Base-by-base conservation (phyloP, 1,139 yeast species). In the Debaryomyces fabryi region DNA sequence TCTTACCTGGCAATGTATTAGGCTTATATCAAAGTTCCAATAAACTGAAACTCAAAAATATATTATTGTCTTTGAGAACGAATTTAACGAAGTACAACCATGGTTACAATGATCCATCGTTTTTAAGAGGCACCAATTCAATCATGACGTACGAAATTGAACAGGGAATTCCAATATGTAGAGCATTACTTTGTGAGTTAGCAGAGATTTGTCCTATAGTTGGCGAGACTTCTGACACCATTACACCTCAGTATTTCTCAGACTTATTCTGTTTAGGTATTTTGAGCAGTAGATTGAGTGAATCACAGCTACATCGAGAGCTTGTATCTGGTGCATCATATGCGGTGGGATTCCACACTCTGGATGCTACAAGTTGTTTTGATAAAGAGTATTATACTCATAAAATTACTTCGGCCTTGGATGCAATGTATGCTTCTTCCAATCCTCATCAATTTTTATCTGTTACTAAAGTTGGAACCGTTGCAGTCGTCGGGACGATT, bases 281-380 rank as follows among this genome's bases (percentile, higher is more conserved):
- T 35, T 68, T 76, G 2, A 67, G 71, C 43, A 60, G 75, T 3
- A 57, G 69, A 0, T 60, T 71, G 48, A 52, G 65, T 20, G 81
- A 77, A 53, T 74, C 79, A 25, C 81, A 76, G 56, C 56, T 74
- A 32, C 81, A 76, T 54, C 58, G 81, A 44, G 82, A 77, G 52
- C 54, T 76, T 45, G 73, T 67, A 8, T 73, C 78, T 7, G 81
- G 81, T 0, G 58, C 68, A n/a, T 70, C 79, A 1, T 75, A 67
- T 53, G 71, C 80, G 1, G 71, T 76, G 15, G 81, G 80, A 0
- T 74, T 74, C 50, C 62, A 62, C 39, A 61, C 74, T 12, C 59
- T 52, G 47, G 68, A 65, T 41, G 55, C 62, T 3, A 49, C 54
- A 30, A 48, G 56, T 12, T 48, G 57, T 3, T 63, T 62, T 45